Evolutionary conservation across 306 rosid genomes (phyloP).

Genomic region (Dryas octopetala): DNA sequence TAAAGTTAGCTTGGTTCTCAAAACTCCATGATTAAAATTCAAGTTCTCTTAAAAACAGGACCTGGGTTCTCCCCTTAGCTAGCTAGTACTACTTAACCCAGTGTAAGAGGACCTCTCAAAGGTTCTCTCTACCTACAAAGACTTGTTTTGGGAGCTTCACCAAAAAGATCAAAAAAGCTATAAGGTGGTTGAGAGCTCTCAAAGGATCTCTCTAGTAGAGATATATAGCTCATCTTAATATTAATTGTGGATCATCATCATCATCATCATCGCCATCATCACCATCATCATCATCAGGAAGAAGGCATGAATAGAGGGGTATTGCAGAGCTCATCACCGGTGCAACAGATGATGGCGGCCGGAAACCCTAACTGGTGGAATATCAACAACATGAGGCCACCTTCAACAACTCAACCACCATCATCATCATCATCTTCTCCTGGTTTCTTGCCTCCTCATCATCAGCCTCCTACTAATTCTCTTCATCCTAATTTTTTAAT

Average conservation of each 20-base stretch:
- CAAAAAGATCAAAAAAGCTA: slow-evolving; percentile 20
- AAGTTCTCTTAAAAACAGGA: slow-evolving; percentile 50
- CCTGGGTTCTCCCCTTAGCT: slow-evolving; percentile 25
- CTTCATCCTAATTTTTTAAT: slow-evolving; percentile 14
- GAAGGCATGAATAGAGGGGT: slow-evolving; percentile 72
- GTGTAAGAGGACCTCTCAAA: slow-evolving; percentile 53
- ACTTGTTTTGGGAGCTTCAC: slow-evolving; percentile 38
- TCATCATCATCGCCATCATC: too few species aligned
- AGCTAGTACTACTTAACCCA: slow-evolving; percentile 47
- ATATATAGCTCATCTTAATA: too few species aligned
- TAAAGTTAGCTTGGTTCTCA: slow-evolving; percentile 29
- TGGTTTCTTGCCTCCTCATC: neutral
- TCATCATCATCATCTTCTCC: slow-evolving; percentile 12
- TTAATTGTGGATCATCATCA: too few species aligned
- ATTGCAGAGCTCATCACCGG: slow-evolving; percentile 78
- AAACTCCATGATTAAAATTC: slow-evolving; percentile 72
- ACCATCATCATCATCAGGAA: neutral
- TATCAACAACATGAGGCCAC: slow-evolving; percentile 63
- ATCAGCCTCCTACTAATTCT: neutral
- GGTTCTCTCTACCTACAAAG: slow-evolving; percentile 42
- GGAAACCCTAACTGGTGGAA: slow-evolving; percentile 97
- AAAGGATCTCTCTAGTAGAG: too few species aligned
- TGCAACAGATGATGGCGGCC: slow-evolving; percentile 85
- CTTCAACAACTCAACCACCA: slow-evolving; percentile 22
- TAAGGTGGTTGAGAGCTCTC: too few species aligned